Conservation (phyloP, 305 asterid species). For the Euphrasia arctica region DNA sequence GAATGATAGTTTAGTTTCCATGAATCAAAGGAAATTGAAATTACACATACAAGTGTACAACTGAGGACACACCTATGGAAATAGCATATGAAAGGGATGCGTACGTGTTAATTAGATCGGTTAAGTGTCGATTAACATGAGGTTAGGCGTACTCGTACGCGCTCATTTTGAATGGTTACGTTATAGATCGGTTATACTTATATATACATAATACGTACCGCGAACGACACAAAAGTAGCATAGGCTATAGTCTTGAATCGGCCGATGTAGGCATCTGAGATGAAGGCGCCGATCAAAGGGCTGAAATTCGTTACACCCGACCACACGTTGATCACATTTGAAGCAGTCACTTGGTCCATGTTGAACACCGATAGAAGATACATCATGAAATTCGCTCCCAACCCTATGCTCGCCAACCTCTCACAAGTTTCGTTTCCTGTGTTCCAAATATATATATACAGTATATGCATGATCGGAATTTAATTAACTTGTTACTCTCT, state of each 20-base stretch:
- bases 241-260: conserved; percentile 60
- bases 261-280: conserved; percentile 60
- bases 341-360: conserved; percentile 74
- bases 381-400: conserved; percentile 65
- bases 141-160: too few relatives aligned
- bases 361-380: conserved; percentile 56
- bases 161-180: too few relatives aligned
- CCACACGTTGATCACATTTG: conserved; percentile 65
- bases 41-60: too few relatives aligned
- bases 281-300: conserved; percentile 67
- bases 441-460: not conserved
- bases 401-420: conserved; percentile 66
- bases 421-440: conserved; percentile 80
- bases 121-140: too few relatives aligned
- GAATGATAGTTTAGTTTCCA: too few relatives aligned
- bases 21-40: too few relatives aligned
- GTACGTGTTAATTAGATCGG: too few relatives aligned
- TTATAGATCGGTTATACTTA: too few relatives aligned
- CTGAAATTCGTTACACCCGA: conserved; percentile 48
- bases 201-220: not conserved
- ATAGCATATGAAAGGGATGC: too few relatives aligned
- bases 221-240: conserved; percentile 32
- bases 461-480: not conserved
- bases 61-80: too few relatives aligned
- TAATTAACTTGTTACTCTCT: too few relatives aligned